Evolutionary conservation across 192 early-diverging fungal genomes (phyloP).

Genomic region (Glomus cerebriforme): DNA sequence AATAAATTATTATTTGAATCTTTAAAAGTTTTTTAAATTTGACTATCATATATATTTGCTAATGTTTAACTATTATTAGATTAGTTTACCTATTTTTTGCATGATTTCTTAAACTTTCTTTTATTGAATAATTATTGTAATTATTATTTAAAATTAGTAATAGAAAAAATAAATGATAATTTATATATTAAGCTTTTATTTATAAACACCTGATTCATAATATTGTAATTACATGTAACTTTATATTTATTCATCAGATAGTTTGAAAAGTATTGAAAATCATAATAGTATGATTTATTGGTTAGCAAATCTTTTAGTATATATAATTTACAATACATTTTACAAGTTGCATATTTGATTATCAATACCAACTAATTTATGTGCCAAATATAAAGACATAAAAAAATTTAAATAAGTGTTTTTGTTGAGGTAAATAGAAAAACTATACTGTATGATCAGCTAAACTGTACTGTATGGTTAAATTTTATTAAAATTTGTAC

Average conservation of each 20-base stretch:
- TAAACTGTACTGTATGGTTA: too few relatives aligned
- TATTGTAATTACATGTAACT: background rate
- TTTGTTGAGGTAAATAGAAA: too few relatives aligned
- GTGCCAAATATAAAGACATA: too few relatives aligned
- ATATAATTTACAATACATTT: background rate
- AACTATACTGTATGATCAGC: too few relatives aligned
- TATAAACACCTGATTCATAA: background rate
- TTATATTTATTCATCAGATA: background rate
- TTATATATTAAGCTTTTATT: background rate
- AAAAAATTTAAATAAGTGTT: too few relatives aligned
- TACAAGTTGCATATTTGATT: background rate
- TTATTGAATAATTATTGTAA: background rate
- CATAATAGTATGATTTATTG: background rate
- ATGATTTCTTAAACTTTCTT: background rate
- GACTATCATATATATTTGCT: background rate
- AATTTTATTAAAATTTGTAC: too few relatives aligned
- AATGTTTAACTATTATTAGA: background rate
- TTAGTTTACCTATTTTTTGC: background rate
- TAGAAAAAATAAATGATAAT: background rate
- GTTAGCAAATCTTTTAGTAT: background rate
- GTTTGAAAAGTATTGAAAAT: background rate
- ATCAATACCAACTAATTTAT: background rate
- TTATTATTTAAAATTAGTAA: background rate
- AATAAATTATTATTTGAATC: background rate
- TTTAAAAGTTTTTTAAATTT: background rate